These are phyloP conservation scores for Penicillium sp. DNA, from an alignment of 2,329 filamentous ascomycete species.

Conservation along the genomic window DNA sequence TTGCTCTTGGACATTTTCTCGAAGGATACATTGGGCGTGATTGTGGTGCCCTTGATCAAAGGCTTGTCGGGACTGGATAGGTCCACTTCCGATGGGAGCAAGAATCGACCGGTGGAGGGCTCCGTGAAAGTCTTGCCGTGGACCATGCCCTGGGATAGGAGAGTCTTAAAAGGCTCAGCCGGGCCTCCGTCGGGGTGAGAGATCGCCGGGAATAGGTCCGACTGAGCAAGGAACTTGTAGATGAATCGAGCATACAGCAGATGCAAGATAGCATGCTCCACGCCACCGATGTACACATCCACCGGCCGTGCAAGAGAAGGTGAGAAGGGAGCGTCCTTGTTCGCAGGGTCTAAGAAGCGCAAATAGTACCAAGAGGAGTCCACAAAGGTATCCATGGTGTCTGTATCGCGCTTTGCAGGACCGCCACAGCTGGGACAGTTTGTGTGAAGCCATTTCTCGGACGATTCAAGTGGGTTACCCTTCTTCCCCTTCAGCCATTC, in stretches of 20 bases:
- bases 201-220: slow-evolving; percentile 43
- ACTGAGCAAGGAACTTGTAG: slow-evolving; percentile 76
- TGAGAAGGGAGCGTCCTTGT: slow-evolving; percentile 64
- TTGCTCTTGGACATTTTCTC: slow-evolving; percentile 98
- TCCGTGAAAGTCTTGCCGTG: slow-evolving; percentile 83
- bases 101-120: slow-evolving; percentile 72
- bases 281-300: slow-evolving; percentile 84
- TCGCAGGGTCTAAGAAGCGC: slow-evolving; percentile 74
- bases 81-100: slow-evolving; percentile 76
- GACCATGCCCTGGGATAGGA: slow-evolving; percentile 91
- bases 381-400: slow-evolving; percentile 96
- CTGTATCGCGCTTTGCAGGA: slow-evolving; percentile 77
- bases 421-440: slow-evolving; percentile 71
- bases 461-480: slow-evolving; percentile 76
- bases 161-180: slow-evolving; percentile 77
- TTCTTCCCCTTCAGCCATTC: slow-evolving; percentile 70
- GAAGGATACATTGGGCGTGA: slow-evolving; percentile 65
- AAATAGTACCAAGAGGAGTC: slow-evolving; percentile 95
- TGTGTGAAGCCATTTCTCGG: slow-evolving; percentile 73
- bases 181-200: slow-evolving; percentile 43
- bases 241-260: slow-evolving; percentile 88
- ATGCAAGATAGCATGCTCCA: slow-evolving; percentile 89
- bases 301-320: slow-evolving; percentile 67
- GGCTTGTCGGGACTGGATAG: slow-evolving; percentile 60
- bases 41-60: slow-evolving; percentile 64